phyloP scores from a whole-genome alignment of 73 alveolate genomes.

The Blepharisma stoltei region DNA sequence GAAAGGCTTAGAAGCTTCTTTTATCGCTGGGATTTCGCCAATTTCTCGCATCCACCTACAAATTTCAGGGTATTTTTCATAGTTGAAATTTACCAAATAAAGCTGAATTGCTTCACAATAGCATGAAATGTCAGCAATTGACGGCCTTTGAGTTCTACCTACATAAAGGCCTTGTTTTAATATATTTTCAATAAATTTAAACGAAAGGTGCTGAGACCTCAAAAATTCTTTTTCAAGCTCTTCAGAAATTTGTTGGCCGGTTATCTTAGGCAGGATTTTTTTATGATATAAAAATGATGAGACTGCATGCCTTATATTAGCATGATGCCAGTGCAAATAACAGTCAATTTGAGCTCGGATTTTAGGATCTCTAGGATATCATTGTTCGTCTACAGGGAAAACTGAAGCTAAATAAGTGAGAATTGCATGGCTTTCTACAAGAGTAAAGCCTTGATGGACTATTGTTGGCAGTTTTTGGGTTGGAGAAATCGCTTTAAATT shows the following conservation, averaged over 20 bases:
- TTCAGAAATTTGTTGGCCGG: neutral
- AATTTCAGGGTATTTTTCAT: neutral
- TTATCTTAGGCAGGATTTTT: neutral
- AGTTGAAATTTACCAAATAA: neutral
- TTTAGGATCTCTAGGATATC: constrained; percentile 55
- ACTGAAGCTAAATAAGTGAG: constrained; percentile 47
- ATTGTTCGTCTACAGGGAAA: constrained; percentile 44
- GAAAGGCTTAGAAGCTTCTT: neutral
- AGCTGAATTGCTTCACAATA: neutral
- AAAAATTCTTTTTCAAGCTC: neutral
- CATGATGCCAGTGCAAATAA: constrained; percentile 65
- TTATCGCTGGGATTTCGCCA: neutral
- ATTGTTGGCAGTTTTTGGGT: constrained; percentile 47
- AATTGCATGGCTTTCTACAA: constrained; percentile 58
- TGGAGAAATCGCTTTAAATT: constrained; percentile 42
- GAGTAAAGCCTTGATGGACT: constrained; percentile 39
- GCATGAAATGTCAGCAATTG: neutral
- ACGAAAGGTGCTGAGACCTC: neutral
- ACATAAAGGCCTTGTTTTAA: neutral
- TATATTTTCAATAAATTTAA: neutral
- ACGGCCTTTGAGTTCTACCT: neutral
- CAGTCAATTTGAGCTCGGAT: constrained; percentile 43
- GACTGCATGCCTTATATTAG: constrained; percentile 37
- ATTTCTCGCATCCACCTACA: neutral
- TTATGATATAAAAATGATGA: neutral